Conservation (phyloP, 2,329 filamentous ascomycete genomes). For the Neocatenulostroma microsporum region DNA sequence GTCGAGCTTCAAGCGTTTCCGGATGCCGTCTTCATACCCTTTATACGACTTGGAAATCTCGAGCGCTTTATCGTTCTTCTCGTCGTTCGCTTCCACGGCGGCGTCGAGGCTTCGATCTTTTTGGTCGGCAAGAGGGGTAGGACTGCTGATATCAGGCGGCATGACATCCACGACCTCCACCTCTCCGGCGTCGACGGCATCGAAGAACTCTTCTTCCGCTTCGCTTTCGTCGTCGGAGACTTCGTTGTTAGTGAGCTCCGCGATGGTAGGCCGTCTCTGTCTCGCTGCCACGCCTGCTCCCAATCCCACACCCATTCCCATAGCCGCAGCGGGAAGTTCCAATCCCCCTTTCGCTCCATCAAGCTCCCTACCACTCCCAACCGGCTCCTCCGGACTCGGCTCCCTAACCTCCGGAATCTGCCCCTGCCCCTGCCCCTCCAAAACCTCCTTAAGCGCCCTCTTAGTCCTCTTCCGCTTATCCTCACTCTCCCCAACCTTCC, state of each 20-base stretch:
- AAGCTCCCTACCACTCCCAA: too few species aligned
- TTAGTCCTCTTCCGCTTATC: constrained; percentile 85
- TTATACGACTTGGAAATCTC: constrained; percentile 72
- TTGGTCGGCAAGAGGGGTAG: constrained; percentile 8
- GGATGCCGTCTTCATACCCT: constrained; percentile 84
- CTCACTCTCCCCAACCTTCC: constrained; percentile 79
- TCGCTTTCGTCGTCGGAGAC: constrained; percentile 77
- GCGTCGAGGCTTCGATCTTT: constrained; percentile 1
- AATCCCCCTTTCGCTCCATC: constrained; percentile 16
- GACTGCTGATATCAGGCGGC: constrained; percentile 46
- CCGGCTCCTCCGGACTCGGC: neutral
- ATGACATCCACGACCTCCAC: constrained; percentile 69
- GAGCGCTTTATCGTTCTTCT: constrained; percentile 35
- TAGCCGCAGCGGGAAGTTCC: constrained; percentile 17
- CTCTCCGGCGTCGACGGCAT: constrained; percentile 88
- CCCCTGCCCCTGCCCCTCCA: constrained; percentile 56
- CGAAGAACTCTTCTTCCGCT: constrained; percentile 90
- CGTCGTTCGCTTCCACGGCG: constrained; percentile 32
- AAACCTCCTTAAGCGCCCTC: constrained; percentile 75
- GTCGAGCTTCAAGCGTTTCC: constrained; percentile 76
- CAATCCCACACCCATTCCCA: neutral
- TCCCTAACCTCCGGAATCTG: constrained; percentile 4
- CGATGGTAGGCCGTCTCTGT: constrained; percentile 59
- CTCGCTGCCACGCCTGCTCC: too few species aligned
- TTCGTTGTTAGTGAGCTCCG: constrained; percentile 56